phyloP scores from a whole-genome alignment of 2,329 filamentous ascomycete species.

The Ophiostoma triangulosporum region DNA sequence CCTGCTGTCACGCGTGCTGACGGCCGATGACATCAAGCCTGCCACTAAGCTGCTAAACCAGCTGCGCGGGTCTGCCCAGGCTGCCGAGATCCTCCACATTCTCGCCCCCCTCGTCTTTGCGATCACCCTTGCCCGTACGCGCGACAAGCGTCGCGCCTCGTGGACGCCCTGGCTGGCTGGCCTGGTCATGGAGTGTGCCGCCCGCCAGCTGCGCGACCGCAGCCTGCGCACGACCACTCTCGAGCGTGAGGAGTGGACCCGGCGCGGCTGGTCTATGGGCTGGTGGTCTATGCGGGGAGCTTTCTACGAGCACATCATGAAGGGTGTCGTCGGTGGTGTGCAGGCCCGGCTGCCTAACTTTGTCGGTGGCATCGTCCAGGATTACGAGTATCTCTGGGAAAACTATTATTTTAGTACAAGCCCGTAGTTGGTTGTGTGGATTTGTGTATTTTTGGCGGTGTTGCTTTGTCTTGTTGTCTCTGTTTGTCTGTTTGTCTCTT shows the following conservation, averaged over 20 bases:
- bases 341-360: conserved; percentile 67
- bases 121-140: conserved; percentile 51
- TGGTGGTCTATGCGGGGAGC: conserved; percentile 98
- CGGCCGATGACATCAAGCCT: conserved; percentile 91
- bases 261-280: conserved; percentile 76
- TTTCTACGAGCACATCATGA: conserved; percentile 87
- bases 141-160: conserved; percentile 28
- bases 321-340: conserved; percentile 57
- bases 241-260: conserved; percentile 79
- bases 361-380: conserved; percentile 74
- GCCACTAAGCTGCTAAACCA: conserved; percentile 75
- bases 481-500: not conserved
- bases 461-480: not conserved
- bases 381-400: conserved; percentile 97
- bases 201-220: conserved; percentile 65
- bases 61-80: conserved; percentile 56
- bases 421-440: conserved; percentile 8
- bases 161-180: conserved; percentile 92
- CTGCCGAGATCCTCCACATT: conserved; percentile 86
- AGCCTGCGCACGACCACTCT: conserved; percentile 72
- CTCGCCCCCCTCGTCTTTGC: conserved; percentile 80
- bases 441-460: not conserved
- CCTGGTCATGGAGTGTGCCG: conserved; percentile 71
- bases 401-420: conserved; percentile 81
- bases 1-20: conserved; percentile 78